phyloP scores from a whole-genome alignment of 495 filamentous ascomycete species.

The Neurospora sp. region DNA sequence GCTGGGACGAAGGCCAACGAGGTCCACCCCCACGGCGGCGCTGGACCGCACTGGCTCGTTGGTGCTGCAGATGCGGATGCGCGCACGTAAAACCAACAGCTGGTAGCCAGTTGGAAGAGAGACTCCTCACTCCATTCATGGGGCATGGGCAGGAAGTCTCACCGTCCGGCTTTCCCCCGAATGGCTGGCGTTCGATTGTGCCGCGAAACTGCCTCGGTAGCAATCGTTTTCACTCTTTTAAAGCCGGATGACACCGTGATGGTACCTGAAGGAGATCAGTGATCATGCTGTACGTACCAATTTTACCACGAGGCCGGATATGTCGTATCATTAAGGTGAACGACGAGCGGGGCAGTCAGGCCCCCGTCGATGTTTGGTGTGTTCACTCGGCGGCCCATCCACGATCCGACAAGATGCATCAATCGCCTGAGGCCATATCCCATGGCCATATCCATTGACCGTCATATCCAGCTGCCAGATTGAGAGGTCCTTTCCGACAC shows the following conservation, averaged over 20 bases:
- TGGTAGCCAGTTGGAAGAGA: neutral
- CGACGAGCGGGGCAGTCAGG: neutral
- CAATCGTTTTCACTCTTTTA: neutral
- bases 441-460: neutral
- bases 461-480: neutral
- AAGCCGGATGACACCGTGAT: neutral
- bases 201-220: neutral
- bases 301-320: neutral
- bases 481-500: neutral
- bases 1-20: neutral
- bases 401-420: neutral
- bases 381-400: neutral
- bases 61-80: neutral
- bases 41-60: neutral
- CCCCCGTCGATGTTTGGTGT: neutral
- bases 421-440: neutral
- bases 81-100: neutral
- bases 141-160: neutral
- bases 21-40: neutral
- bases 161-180: neutral
- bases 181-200: neutral
- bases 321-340: neutral
- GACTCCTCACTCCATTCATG: neutral
- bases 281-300: neutral
- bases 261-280: neutral